Base-by-base conservation (phyloP, 2,329 filamentous ascomycete species). In the Talaromyces piceae region DNA sequence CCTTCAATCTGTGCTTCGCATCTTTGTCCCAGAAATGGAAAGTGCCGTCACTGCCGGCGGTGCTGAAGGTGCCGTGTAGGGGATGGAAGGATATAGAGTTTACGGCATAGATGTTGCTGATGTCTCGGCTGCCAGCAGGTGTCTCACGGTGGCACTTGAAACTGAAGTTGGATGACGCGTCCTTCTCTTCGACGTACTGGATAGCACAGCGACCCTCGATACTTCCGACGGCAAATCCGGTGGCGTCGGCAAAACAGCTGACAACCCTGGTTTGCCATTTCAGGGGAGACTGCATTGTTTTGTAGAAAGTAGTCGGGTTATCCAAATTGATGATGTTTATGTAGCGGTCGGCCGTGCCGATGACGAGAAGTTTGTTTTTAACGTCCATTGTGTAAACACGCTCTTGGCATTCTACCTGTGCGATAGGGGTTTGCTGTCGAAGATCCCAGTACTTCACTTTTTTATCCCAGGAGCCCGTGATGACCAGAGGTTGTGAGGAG, bases 41-140 rank as follows among this genome's bases (percentile, higher is more conserved):
- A 1, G 93, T 96, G 50, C 93, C 93, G 70, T 98, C 93, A 28
- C 85, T 87, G 50, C 93, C 93, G 45, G 93, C 90, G 2, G 93
- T 98, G 73, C 87, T 94, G 75, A 98, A 98, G n/a, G 93, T 98
- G 63, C 93, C 93, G 70, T 96, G 91, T 11, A 87, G 79, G 1
- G 93, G 93, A 73, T 98, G 93, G 82, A 97, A 97, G 22, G 88
- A 94, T 69, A 98, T 98, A 60, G 90, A 86, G 73, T 98, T 98
- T 65, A 98, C 90, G 1, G 90, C 85, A 76, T 91, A 93, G 61
- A 97, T 93, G 64, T 91, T 93, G 61, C 87, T 88, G 57, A 86
- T 75, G 70, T 89, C 91, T 63, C 67, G 81, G 49, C 64, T 66
- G 49, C 67, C 71, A 52, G 82, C 73, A 1, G 87, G 82, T 4